These are phyloP conservation scores for Olyra latifolia DNA, from an alignment of 176 grass and related monocot genomes.

Conservation along the genomic window DNA sequence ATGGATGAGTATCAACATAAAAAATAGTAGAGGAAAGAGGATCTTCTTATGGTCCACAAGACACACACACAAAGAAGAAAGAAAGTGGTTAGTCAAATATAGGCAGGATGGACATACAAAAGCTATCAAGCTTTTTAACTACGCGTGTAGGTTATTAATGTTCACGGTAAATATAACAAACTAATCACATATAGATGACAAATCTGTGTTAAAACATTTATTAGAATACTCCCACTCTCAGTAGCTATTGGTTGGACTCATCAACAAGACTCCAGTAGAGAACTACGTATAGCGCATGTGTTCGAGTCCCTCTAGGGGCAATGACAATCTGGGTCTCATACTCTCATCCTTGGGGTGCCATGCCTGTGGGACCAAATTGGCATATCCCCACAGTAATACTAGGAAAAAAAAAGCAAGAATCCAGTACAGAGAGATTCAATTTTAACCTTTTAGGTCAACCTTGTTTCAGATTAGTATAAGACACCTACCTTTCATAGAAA, in stretches of 20 bases:
- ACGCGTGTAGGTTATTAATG: background rate
- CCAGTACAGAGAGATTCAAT: background rate
- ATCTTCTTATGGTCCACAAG: background rate
- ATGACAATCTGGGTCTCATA: too few relatives aligned
- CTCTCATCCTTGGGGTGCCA: too few relatives aligned
- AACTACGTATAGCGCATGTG: too few relatives aligned
- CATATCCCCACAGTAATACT: too few relatives aligned
- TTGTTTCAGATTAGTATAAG: background rate
- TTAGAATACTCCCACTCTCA: background rate
- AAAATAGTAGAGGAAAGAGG: conserved; percentile 12
- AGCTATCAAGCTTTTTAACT: background rate
- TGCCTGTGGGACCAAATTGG: too few relatives aligned
- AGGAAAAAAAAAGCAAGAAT: background rate
- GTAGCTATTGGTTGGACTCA: background rate
- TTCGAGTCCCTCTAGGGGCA: too few relatives aligned
- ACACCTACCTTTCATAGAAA: background rate
- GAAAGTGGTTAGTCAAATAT: background rate
- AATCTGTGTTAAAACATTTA: background rate
- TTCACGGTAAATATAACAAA: conserved; percentile 10
- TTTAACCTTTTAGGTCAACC: background rate
- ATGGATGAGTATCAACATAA: background rate
- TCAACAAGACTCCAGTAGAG: background rate
- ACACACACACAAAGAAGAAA: background rate
- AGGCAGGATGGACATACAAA: background rate
- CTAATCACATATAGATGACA: background rate